Base-by-base conservation (phyloP, 306 rosid genomes). In the Cercis canadensis region DNA sequence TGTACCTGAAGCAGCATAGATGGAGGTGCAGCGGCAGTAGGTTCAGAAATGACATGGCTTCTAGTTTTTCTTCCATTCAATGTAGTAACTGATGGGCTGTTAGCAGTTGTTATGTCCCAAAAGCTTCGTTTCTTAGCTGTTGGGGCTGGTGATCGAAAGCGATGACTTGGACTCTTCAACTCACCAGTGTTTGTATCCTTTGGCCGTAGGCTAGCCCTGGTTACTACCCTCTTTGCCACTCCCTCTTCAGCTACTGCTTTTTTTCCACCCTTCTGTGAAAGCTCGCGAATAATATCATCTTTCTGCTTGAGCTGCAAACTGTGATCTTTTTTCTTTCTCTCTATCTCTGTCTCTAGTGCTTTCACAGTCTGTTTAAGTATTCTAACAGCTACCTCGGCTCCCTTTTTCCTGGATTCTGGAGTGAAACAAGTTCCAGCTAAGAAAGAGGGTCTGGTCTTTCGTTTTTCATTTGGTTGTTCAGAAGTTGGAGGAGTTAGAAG, bases 1-100 rank as follows among this genome's bases (percentile, higher is more conserved):
- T 41, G 16, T 81, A 94, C 98, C 98, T 94, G 98, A 54, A 92
- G 98, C 82, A 94, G 98, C 98, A 90, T 81, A 32, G 98, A 94
- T 46, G 92, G 97, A 74, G 79, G 90, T 52, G 83, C 84, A 44
- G 80, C 81, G 16, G 87, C 14, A 47, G 4, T 47, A 65, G 85
- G 87, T 83, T 94, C 96, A 70, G 85, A 39, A 57, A 81, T 75
- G 33, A 89, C 84, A 78, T 93, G 96, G 76, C 96, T 88, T 83
- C 96, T 86, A 9, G 95, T 94, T 81, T 90, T 94, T 75, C 98
- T 83, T 72, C 88, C 98, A 76, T 89, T 88, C 29, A 78, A 75
- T 11, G 96, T 89, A 17, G 88, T 73, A 65, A 84, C 74, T 41
- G 96, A 89, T 16, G 98, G 98, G 49, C 98, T 94, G 70, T 78